phyloP scores from a whole-genome alignment of 2,329 filamentous ascomycete genomes.

The Trichoderma koningii region DNA sequence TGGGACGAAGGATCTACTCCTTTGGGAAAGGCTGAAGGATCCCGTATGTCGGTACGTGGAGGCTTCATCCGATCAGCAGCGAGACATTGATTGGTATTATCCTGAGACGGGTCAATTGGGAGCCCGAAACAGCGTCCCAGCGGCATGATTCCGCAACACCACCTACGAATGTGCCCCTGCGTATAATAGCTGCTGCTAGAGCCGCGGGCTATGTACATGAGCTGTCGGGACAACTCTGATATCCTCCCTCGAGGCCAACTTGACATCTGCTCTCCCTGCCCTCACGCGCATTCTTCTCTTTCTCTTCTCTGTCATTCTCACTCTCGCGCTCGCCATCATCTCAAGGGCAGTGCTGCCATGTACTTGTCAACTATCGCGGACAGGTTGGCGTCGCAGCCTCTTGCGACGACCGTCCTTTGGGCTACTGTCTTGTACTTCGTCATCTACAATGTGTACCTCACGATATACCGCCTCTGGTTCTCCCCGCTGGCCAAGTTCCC shows the following conservation, averaged over 20 bases:
- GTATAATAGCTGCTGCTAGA: neutral
- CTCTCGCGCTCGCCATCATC: neutral
- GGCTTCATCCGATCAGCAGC: neutral
- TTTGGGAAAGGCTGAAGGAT: neutral
- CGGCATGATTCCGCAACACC: neutral
- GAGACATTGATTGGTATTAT: neutral
- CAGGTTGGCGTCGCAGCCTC: neutral
- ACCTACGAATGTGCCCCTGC: neutral
- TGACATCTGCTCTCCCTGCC: neutral
- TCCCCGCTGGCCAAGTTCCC: conserved; percentile 39
- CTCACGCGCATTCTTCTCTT: neutral
- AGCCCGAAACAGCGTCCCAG: neutral
- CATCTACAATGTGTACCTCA: conserved; percentile 29
- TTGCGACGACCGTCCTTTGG: conserved; percentile 1
- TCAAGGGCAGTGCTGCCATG: neutral
- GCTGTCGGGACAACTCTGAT: too few relatives aligned
- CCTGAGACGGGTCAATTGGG: neutral
- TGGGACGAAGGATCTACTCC: conserved; percentile 2
- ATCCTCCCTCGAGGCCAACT: too few relatives aligned
- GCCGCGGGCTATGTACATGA: too few relatives aligned
- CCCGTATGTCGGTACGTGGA: conserved; percentile 3
- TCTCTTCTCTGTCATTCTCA: neutral
- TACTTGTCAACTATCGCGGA: neutral
- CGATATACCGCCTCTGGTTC: conserved; percentile 30
- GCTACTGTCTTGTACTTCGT: neutral